A percentile compares a stretch with the other conserved stretches of the same genome.
phyloP scores from a whole-genome alignment of 345 rosid species.

The Lepidium aucheri region DNA sequence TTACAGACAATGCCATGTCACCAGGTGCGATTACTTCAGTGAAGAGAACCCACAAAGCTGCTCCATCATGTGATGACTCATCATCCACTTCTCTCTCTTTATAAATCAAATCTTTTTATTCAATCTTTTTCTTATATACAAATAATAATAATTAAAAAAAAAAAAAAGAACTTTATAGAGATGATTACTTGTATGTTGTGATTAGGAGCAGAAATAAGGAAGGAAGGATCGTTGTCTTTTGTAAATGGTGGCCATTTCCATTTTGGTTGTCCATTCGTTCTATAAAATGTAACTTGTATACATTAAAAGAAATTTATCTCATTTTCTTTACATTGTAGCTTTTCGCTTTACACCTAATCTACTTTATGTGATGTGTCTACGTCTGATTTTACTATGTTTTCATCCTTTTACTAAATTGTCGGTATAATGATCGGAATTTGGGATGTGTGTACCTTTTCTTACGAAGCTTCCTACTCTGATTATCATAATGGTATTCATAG shows the following conservation, averaged over 20 bases:
- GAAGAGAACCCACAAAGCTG: slow-evolving; percentile 53
- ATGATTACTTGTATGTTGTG: slow-evolving; percentile 25
- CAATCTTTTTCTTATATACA: slow-evolving; percentile 7
- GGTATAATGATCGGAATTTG: not conserved
- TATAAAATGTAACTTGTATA: slow-evolving; percentile 4
- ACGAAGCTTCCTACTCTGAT: not conserved
- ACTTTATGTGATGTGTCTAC: not conserved
- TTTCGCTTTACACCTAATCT: not conserved
- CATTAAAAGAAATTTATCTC: slow-evolving; percentile 14
- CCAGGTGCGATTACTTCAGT: slow-evolving; percentile 34
- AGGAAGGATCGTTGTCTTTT: slow-evolving; percentile 8
- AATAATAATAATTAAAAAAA: not conserved
- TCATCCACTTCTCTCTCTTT: not conserved
- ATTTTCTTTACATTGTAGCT: not conserved
- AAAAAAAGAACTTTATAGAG: not conserved
- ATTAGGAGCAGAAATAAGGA: slow-evolving; percentile 12
- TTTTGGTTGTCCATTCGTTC: not conserved
- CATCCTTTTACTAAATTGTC: not conserved
- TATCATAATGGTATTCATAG: not conserved
- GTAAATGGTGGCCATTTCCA: slow-evolving; percentile 3
- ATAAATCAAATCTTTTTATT: not conserved
- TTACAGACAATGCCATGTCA: slow-evolving; percentile 1
- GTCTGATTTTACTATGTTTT: not conserved
- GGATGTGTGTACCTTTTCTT: not conserved
- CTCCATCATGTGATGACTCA: slow-evolving; percentile 37